These are phyloP conservation scores for Xylaria nigripes DNA, from an alignment of 495 filamentous ascomycete species.

Conservation along the genomic window DNA sequence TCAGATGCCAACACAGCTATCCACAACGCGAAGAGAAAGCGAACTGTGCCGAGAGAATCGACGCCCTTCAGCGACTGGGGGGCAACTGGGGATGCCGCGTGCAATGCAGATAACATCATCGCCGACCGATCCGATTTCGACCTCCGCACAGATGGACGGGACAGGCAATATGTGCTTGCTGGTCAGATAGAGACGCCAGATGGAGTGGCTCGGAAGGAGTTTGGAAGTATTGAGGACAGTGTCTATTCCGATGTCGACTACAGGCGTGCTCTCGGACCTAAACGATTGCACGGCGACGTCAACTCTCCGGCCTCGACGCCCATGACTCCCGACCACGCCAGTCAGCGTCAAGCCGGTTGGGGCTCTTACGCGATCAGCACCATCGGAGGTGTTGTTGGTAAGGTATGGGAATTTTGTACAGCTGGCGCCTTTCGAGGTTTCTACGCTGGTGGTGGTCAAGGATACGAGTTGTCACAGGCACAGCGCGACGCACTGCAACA, in stretches of 20 bases:
- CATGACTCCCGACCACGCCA: constrained; percentile 3
- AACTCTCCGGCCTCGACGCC: constrained; percentile 14
- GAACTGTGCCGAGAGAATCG: constrained; percentile 22
- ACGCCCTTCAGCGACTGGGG: constrained; percentile 26
- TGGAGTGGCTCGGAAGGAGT: constrained; percentile 38
- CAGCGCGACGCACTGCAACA: neutral
- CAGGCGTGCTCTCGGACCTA: constrained; percentile 38
- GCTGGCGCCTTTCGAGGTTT: constrained; percentile 69
- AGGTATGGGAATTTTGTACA: constrained; percentile 76
- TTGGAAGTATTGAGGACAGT: constrained; percentile 42
- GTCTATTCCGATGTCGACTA: constrained; percentile 50
- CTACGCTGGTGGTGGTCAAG: constrained; percentile 71
- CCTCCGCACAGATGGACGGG: constrained; percentile 11
- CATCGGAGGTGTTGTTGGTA: constrained; percentile 56
- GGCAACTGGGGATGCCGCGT: constrained; percentile 24
- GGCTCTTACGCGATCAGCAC: constrained; percentile 36
- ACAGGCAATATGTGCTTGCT: constrained; percentile 42
- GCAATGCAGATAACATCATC: constrained; percentile 10
- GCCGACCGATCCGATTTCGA: constrained; percentile 14
- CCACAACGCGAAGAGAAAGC: constrained; percentile 34
- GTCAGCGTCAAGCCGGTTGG: constrained; percentile 30
- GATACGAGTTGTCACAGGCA: constrained; percentile 51
- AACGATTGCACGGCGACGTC: constrained; percentile 19
- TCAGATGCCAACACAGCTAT: constrained; percentile 27
- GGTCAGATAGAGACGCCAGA: constrained; percentile 57